Evolutionary conservation across 352 stramenopile species (phyloP).

Genomic region (Pythium monospermum): DNA sequence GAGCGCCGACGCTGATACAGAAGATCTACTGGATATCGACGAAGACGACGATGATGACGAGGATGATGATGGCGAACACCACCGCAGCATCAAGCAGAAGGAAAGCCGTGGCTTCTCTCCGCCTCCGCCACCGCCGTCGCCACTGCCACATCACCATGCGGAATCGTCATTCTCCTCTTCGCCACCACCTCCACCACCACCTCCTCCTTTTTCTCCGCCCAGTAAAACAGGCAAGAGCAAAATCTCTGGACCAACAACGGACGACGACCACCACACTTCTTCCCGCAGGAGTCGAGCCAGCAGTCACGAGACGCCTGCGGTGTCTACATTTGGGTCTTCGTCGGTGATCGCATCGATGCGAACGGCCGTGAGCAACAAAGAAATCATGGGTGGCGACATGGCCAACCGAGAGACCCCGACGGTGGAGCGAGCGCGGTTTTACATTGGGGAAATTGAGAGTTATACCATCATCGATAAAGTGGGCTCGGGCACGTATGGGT

Average conservation of each 20-base stretch:
- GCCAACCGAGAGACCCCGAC: constrained; percentile 25
- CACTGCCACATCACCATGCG: constrained; percentile 24
- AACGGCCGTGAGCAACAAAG: constrained; percentile 57
- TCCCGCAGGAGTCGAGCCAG: constrained; percentile 14
- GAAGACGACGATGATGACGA: constrained; percentile 23
- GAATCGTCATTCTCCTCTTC: too few species aligned
- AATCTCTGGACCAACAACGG: constrained; percentile 3
- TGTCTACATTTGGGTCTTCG: constrained; percentile 25
- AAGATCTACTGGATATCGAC: constrained; percentile 15
- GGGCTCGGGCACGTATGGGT: constrained; percentile 82
- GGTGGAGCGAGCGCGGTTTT: constrained; percentile 62
- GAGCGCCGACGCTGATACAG: constrained; percentile 19
- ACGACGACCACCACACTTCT: constrained; percentile 17
- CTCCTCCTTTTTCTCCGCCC: constrained; percentile 54
- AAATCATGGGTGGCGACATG: constrained; percentile 57
- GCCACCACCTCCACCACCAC: constrained; percentile 41
- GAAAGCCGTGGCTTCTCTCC: constrained; percentile 26
- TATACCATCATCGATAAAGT: constrained; percentile 89
- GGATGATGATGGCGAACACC: constrained; percentile 28
- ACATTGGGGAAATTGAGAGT: constrained; percentile 81
- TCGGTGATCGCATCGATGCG: constrained; percentile 70
- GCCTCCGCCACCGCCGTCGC: constrained; percentile 27
- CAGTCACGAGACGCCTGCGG: constrained; percentile 15
- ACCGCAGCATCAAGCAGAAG: too few species aligned
- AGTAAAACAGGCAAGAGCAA: constrained; percentile 19